Evolutionary conservation across 2,329 filamentous ascomycete species (phyloP), one percentile per base, ranked within the genome.

Genomic region (Cladorrhinum sp.): DNA sequence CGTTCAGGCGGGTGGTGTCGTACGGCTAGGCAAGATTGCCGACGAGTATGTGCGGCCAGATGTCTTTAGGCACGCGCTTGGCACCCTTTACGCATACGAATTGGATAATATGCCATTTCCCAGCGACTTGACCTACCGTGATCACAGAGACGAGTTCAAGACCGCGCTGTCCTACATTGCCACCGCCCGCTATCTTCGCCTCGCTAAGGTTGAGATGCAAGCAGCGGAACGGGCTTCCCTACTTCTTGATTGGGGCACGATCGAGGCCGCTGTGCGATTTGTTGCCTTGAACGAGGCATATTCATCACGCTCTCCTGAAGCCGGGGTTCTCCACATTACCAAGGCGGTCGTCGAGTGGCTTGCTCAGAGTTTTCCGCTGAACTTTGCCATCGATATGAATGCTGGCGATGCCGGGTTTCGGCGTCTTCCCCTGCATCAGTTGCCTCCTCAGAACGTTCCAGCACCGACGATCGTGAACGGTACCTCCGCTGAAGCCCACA

Each of bases 31-130:
- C 63, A 45, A 22, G 18, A 76, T 79, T 3, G 75, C 78, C 56
- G 82, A 83, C 69, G 76, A 77, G 29, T 85, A 81, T 73, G 70
- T 86, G 25, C 78, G 79, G 23, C 77, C 81, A 2, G 82, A 86
- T 66, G 76, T 81, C 1, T 85, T 86, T 69, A 82, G 80, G 72
- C 79, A 79, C 69, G 81, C 81, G 1, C 73, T 83, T n/a, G 83
- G 85, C 67, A 76, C 79, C 50, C 74, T 87, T 3, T 87, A 87
- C 64, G 80, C 83, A 27, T 76, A 78, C 58, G 79, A 81, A 0
- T 74, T 86, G 4, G 67, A 66, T 29, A 70, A 74, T 1, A 62
- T 58, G 12, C 58, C 60, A n/a, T 66, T 76, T 27, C 69, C 71
- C 0, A 61, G 62, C 7, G 67, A 68, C 16, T 55, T 67, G 3